phyloP scores from a whole-genome alignment of 768 basidiomycete species.

The Auricularia cornea region DNA sequence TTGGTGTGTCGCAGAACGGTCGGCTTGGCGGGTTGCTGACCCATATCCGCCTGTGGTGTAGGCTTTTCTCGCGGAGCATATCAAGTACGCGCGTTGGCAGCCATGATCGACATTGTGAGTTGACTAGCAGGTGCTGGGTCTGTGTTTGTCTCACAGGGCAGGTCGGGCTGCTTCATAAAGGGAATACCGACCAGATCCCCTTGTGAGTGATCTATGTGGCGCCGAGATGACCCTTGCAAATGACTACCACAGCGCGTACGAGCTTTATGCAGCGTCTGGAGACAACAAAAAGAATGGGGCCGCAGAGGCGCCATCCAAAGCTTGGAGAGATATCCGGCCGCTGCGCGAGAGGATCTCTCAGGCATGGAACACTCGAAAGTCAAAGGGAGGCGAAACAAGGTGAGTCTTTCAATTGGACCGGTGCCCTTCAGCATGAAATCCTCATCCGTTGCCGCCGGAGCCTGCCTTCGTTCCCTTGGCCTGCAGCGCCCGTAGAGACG shows the following conservation, averaged over 20 bases:
- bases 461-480: too few species aligned
- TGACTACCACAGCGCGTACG: slow-evolving; percentile 26
- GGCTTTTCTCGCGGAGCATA: slow-evolving; percentile 44
- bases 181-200: slow-evolving; percentile 34
- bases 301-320: too few species aligned
- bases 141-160: slow-evolving; percentile 6
- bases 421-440: too few species aligned
- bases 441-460: too few species aligned
- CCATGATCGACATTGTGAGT: slow-evolving; percentile 33
- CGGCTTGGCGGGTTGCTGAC: background rate
- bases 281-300: slow-evolving; percentile 11
- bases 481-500: too few species aligned
- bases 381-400: too few species aligned
- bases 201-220: slow-evolving; percentile 20
- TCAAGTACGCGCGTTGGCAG: slow-evolving; percentile 35
- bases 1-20: slow-evolving; percentile 21
- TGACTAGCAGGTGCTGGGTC: background rate
- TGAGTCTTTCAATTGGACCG: too few species aligned
- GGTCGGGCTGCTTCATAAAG: slow-evolving; percentile 35
- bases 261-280: slow-evolving; percentile 25
- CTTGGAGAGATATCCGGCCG: too few species aligned
- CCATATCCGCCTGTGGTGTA: too few species aligned
- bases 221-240: background rate
- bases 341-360: too few species aligned
- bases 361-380: too few species aligned